These are phyloP conservation scores for Xylariaceae sp. DNA, from an alignment of 2,329 filamentous ascomycete species.

Conservation along the genomic window DNA sequence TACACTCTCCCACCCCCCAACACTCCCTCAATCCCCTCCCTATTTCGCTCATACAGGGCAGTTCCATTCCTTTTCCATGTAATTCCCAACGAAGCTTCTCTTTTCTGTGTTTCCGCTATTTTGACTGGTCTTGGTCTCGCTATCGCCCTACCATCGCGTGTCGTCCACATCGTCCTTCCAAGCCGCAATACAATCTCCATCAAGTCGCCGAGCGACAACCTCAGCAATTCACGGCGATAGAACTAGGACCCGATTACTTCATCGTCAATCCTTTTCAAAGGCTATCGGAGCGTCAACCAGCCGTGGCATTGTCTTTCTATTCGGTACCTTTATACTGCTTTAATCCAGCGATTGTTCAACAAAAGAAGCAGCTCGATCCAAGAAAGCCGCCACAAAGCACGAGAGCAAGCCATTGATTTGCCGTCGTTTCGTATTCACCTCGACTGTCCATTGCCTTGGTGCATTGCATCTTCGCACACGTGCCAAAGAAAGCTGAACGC, in stretches of 20 bases:
- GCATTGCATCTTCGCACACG: conserved; percentile 2
- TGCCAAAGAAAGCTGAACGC: conserved; percentile 4
- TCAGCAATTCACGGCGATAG: conserved; percentile 1
- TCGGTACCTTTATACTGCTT: neutral
- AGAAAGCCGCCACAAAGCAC: neutral
- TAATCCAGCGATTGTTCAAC: conserved; percentile 1
- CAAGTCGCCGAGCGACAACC: conserved; percentile 8
- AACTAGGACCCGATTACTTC: neutral
- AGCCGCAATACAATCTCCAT: neutral
- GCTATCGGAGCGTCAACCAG: neutral
- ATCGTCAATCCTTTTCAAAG: neutral
- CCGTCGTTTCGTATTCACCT: conserved; percentile 8
- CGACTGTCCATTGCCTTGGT: neutral
- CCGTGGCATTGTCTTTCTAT: conserved; percentile 2
- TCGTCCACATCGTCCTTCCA: neutral
- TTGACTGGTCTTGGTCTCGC: conserved; percentile 7
- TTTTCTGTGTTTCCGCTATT: conserved; percentile 12
- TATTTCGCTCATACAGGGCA: conserved; percentile 20
- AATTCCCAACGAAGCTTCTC: conserved; percentile 10
- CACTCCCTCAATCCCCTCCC: conserved; percentile 19
- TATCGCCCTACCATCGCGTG: conserved; percentile 1
- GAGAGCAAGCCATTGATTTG: conserved; percentile 5
- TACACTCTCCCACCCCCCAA: conserved; percentile 9
- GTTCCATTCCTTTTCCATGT: conserved; percentile 15
- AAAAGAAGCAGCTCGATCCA: neutral